Evolutionary conservation across 2,329 filamentous ascomycete species (phyloP), one percentile per base, ranked within the genome.

Genomic region (Paraphaeosphaeria sporulosa): DNA sequence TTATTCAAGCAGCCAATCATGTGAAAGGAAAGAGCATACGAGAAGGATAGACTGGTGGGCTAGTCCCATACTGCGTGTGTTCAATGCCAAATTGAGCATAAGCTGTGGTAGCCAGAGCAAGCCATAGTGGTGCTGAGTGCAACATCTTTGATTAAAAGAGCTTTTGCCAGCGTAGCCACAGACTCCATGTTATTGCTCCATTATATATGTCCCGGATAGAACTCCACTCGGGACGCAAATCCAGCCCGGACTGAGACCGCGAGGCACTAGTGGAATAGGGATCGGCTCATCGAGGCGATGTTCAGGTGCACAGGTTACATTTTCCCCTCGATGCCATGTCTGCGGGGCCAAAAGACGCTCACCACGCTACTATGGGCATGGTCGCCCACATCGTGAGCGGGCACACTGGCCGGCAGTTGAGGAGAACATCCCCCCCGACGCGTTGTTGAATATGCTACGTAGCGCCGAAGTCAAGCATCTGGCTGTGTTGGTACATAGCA

Each of bases 1-100:
- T 36, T 13, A 4, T 13, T 38, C 25, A 19, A 3, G 13, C 13
- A 8, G 34, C 27, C 21, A 32, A 36, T 21, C 27, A 8, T 21
- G 7, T 12, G 8, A 6, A 58, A 34, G 25, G 17, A 44, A 32
- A 44, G 3, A 42, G 56, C 65, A 65, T 56, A 71, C 68, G 71
- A 1, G 70, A 72, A 8, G 71, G 71, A 42, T 71, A 74, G 13
- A 72, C 62, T 15, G 69, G 68, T 21, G 71, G 69, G 49, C 71
- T 74, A 2, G 66, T 68, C 10, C 46, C 68, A 58, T 74, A 73
- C 40, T 72, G 71, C 17, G 68, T 63, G 51, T 69, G 68, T 5
- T 58, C 63, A 30, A 68, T 49, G 47, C 63, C 57, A 44, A 68
- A 69, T 40, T 70, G 67, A 32, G 69, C 69, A 30, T 59, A 53